Evolutionary conservation across 805 yeast genomes (phyloP).

Genomic region (Pichia manshurica): DNA sequence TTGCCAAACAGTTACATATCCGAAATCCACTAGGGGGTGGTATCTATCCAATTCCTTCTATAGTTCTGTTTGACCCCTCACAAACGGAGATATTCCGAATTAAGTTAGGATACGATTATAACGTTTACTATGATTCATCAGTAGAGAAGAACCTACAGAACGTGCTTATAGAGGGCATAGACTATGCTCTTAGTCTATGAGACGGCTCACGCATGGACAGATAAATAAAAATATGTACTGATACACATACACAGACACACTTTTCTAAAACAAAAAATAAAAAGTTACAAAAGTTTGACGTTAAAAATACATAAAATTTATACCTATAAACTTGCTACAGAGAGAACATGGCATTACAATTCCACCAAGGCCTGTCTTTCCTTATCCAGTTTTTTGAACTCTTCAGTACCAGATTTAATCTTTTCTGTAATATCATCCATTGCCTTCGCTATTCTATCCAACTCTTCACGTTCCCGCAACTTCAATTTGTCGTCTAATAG

Average conservation of each 20-base stretch:
- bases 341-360: constrained; percentile 2
- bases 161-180: constrained; percentile 15
- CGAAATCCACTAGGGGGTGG: constrained; percentile 35
- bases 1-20: constrained; percentile 21
- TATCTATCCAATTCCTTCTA: constrained; percentile 27
- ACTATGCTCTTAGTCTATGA: constrained; percentile 9
- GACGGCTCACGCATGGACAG: no score
- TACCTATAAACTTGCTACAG: no score
- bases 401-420: constrained; percentile 21
- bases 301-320: no score
- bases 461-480: constrained; percentile 60
- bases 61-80: constrained; percentile 22
- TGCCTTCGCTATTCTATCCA: constrained; percentile 45
- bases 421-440: constrained; percentile 25
- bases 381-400: constrained; percentile 27
- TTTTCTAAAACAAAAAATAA: no score
- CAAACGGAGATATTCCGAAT: constrained; percentile 23
- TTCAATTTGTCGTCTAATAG: constrained; percentile 34
- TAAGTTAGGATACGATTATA: constrained; percentile 25
- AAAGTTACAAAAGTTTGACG: no score
- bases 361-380: constrained; percentile 26
- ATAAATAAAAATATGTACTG: no score
- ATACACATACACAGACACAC: no score
- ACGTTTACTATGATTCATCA: constrained; percentile 16
- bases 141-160: constrained; percentile 15